Evolutionary conservation across 78 protist species (phyloP), one percentile per base, ranked within the genome.

Genomic region (Dictyostelium capitatum): DNA sequence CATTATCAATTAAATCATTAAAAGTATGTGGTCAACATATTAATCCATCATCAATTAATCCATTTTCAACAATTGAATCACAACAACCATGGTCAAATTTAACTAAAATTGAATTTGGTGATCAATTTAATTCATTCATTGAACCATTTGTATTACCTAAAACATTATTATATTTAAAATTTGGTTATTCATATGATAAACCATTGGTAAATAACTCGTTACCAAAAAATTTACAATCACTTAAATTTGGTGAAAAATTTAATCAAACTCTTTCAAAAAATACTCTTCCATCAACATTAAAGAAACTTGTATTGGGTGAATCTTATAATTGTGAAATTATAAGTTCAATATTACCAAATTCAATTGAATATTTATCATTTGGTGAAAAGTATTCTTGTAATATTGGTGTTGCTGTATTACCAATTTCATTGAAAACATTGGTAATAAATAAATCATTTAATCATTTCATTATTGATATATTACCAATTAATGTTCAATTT

Each of bases 191-290:
- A 6, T 59, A 20, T 3, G 69, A 59, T 59, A 59, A 23, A 23
- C 69, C 69, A 59, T 23, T 59, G 2, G 69, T 59, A 6, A 4
- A 6, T 6, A 30, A 30, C 1, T 59, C 69, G 8, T n/a, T 59
- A n/a, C 69, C 69, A n/a, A n/a, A 17, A 1, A 59, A 25, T n/a
- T 59, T 59, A 14, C 32, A 59, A 59, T 23, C 69, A 8, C 32
- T 59, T 9, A 59, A 59, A 59, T 59, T 59, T 59, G 69, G 69
- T 59, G 69, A 59, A 59, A 59, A 23, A n/a, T 59, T 59, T 30
- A 59, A 59, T 59, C 69, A 59, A 23, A 2, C 69, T 0, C 19
- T 59, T 14, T 19, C 69, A 8, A 59, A 59, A 59, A 59, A 59
- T 23, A 23, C 32, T 20, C 9, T 59, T 6, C 69, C 69, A 59